Base-by-base conservation (phyloP, 345 rosid genomes). In the Pseudoturritis turrita region DNA sequence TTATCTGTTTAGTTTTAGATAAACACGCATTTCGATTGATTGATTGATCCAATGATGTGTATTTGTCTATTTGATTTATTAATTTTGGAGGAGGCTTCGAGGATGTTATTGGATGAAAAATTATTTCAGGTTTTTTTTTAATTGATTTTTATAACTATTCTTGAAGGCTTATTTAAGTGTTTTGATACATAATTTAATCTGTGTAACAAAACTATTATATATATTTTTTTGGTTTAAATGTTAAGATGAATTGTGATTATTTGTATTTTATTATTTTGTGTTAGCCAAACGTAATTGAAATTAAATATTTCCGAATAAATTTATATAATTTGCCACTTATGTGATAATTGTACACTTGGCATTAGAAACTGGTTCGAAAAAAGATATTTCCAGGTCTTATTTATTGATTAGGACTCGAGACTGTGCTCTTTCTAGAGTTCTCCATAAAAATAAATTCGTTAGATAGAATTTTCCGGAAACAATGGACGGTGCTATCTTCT, bases 401-500 rank as follows among this genome's bases (percentile, higher is more conserved):
- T 37, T 28, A 73, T 56, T 73, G 66, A 65, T 57, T 43, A 6
- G 7, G 62, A 63, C 21, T 13, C 35, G 37, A 58, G 63, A 55
- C 22, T 29, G 21, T 26, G 11, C 54, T 29, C 36, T 8, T 33
- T 33, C 13, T 6, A n/a, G 54, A 43, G 35, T 36, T 26, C n/a
- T 59, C 49, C 36, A 7, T n/a, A n/a, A n/a, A n/a, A n/a, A n/a
- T n/a, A n/a, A n/a, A n/a, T 43, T 25, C 28, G 18, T 15, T 44
- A 64, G 7, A 25, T 29, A 45, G 40, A 37, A 40, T 22, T 72
- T 19, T 45, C 65, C 4, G 19, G 50, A 73, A 65, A 52, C 54
- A 65, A 18, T 65, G 77, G 77, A 57, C 77, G 77, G 77, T 73
- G 77, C 72, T 4, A 39, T 9, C 11, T 61, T 44, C 10, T 22